A percentile compares a stretch with the other conserved stretches of the same genome.
phyloP scores from a whole-genome alignment of 1,284 basidiomycete genomes.

The Ganoderma resinaceum region DNA sequence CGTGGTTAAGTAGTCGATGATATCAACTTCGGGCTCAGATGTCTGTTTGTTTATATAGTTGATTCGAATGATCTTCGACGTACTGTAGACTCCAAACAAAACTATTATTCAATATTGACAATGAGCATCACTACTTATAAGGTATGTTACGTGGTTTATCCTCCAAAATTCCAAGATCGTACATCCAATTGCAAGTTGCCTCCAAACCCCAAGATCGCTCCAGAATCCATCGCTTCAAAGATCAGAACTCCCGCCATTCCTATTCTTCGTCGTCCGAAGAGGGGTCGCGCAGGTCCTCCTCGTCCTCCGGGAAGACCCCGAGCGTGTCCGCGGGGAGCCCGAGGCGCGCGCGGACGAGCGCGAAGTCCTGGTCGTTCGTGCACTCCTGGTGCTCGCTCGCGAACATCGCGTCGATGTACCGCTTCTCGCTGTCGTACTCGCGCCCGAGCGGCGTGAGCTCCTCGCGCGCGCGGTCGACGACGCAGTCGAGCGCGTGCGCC shows the following conservation, averaged over 20 bases:
- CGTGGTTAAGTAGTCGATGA: too few relatives aligned
- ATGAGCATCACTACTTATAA: background rate
- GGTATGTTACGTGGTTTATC: background rate
- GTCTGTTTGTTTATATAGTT: too few relatives aligned
- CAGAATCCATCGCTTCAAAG: background rate
- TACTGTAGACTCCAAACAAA: background rate
- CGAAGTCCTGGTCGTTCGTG: constrained; percentile 28
- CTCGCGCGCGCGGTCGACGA: constrained; percentile 31
- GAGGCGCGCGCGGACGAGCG: constrained; percentile 23
- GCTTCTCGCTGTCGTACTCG: constrained; percentile 25
- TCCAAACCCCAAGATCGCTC: background rate
- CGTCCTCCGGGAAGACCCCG: constrained; percentile 9
- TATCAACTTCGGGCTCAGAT: too few relatives aligned
- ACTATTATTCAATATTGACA: background rate
- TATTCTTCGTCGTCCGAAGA: constrained; percentile 26
- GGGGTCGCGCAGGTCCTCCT: constrained; percentile 16
- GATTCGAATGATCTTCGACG: background rate
- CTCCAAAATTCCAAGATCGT: background rate
- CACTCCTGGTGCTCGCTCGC: constrained; percentile 18
- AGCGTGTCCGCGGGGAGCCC: constrained; percentile 22
- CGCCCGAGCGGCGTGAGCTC: constrained; percentile 29
- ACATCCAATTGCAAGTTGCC: background rate
- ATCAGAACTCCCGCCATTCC: constrained; percentile 5
- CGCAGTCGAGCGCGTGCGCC: constrained; percentile 28
- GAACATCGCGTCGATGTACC: constrained; percentile 29